phyloP scores from a whole-genome alignment of 2,329 filamentous ascomycete species.

The Alternaria angustiovoidea region DNA sequence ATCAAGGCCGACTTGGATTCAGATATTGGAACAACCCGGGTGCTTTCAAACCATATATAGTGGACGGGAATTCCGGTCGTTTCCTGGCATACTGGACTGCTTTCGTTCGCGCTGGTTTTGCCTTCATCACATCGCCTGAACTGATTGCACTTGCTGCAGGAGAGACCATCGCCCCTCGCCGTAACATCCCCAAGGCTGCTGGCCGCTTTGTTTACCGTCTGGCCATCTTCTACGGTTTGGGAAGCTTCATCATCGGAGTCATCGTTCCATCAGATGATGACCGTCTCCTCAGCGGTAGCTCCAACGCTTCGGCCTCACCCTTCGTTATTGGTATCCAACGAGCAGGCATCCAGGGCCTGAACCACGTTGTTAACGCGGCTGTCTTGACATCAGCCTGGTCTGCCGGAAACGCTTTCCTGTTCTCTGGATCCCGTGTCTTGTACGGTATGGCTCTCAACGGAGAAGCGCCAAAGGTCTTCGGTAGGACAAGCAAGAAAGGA shows the following conservation, averaged over 20 bases:
- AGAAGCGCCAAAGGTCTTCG: constrained; percentile 62
- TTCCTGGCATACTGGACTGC: constrained; percentile 69
- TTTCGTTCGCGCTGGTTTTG: constrained; percentile 61
- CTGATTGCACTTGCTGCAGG: constrained; percentile 46
- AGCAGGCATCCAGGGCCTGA: constrained; percentile 72
- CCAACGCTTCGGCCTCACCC: constrained; percentile 47
- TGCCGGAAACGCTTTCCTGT: constrained; percentile 73
- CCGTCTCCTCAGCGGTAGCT: constrained; percentile 50
- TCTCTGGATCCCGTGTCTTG: constrained; percentile 60
- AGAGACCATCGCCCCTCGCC: constrained; percentile 46
- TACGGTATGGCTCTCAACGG: constrained; percentile 59
- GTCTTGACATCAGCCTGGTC: constrained; percentile 78
- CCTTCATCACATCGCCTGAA: constrained; percentile 51
- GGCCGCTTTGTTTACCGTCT: constrained; percentile 63
- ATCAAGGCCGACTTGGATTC: constrained; percentile 61
- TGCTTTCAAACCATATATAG: constrained; percentile 57
- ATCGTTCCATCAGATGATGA: constrained; percentile 64
- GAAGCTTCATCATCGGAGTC: constrained; percentile 67
- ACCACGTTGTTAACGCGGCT: constrained; percentile 77
- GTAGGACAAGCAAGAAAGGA: constrained; percentile 56
- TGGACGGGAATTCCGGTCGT: constrained; percentile 64
- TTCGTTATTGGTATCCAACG: constrained; percentile 73
- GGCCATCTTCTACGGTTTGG: constrained; percentile 62
- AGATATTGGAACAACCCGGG: constrained; percentile 74
- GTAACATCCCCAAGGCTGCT: constrained; percentile 62